phyloP scores from a whole-genome alignment of 805 yeast species.

The Maudiozyma turicensis region DNA sequence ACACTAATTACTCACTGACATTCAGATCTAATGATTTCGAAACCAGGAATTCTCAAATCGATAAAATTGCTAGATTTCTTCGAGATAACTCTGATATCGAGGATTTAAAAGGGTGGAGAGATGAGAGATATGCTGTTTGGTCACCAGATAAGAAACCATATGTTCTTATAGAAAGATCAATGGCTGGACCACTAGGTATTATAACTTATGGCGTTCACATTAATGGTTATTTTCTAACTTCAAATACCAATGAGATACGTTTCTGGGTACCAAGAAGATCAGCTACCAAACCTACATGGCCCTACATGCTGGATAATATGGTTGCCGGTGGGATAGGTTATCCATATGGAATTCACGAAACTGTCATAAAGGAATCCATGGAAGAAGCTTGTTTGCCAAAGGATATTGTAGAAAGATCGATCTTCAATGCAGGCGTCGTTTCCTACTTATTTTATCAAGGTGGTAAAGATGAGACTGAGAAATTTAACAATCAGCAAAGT shows the following conservation, averaged over 20 bases:
- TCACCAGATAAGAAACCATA: constrained; percentile 42
- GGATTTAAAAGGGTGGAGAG: constrained; percentile 65
- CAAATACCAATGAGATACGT: constrained; percentile 35
- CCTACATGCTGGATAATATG: constrained; percentile 84
- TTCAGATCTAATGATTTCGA: constrained; percentile 26
- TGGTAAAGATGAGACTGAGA: constrained; percentile 9
- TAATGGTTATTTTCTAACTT: constrained; percentile 60
- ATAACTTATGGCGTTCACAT: constrained; percentile 86
- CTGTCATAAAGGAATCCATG: constrained; percentile 72
- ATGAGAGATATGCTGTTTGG: constrained; percentile 71
- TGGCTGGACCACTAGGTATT: constrained; percentile 73
- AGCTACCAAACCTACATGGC: constrained; percentile 71
- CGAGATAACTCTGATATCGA: constrained; percentile 25
- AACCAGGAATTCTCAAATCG: constrained; percentile 33
- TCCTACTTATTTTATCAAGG: constrained; percentile 48
- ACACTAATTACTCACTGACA: constrained; percentile 24
- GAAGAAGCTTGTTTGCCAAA: constrained; percentile 82
- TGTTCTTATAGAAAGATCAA: constrained; percentile 66
- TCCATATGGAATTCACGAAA: constrained; percentile 66
- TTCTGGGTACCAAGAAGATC: constrained; percentile 86
- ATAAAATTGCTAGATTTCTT: constrained; percentile 35
- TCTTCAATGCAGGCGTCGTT: constrained; percentile 51
- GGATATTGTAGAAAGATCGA: constrained; percentile 37
- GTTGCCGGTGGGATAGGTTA: constrained; percentile 92
- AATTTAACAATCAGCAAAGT: constrained; percentile 36